Evolutionary conservation across 495 filamentous ascomycete species (phyloP), one percentile per base, ranked within the genome.

Genomic region (Talaromyces proteolyticus): DNA sequence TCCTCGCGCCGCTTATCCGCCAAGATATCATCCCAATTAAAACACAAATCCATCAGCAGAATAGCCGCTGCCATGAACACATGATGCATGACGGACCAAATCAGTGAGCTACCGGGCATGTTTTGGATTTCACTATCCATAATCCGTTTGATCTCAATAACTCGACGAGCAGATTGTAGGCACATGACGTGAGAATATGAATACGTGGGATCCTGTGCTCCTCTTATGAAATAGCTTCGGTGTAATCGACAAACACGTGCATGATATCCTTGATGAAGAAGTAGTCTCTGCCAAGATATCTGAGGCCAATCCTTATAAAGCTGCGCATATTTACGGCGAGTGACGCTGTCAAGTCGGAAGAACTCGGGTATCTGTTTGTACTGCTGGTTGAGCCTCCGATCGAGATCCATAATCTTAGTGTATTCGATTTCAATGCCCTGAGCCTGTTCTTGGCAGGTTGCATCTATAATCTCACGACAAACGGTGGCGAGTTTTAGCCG

Each of bases 51-150:
- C 34, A 75, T 67, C 8, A 78, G 43, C 3, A 77, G 44, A 6
- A 69, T 70, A 4, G 72, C 68, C n/a, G 62, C 64, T 12, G 75
- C 70, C 61, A 75, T 67, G 50, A 76, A 76, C 0, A 76, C 68
- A 34, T 69, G 65, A 39, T 71, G 60, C 59, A 77, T 64, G 7
- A 75, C 58, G 0, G 66, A 55, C 67, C 67, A 70, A 11, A 67
- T 50, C 0, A 60, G 55, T 0, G 64, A 64, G 29, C 58, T 63
- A 16, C 62, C 59, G 1, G 66, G 59, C 0, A 47, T 53, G 17
- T 61, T 56, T 5, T 62, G 62, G 16, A 63, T 59, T 21, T 70
- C 60, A 36, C 67, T 63, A 25, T 68, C 70, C 54, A 70, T 65
- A 2, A 76, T 66, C 3, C 65, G 60, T 24, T 67, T 67, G 6